Evolutionary conservation across 1,139 yeast genomes (phyloP).

Genomic region (Blastobotrys capitulatus): DNA sequence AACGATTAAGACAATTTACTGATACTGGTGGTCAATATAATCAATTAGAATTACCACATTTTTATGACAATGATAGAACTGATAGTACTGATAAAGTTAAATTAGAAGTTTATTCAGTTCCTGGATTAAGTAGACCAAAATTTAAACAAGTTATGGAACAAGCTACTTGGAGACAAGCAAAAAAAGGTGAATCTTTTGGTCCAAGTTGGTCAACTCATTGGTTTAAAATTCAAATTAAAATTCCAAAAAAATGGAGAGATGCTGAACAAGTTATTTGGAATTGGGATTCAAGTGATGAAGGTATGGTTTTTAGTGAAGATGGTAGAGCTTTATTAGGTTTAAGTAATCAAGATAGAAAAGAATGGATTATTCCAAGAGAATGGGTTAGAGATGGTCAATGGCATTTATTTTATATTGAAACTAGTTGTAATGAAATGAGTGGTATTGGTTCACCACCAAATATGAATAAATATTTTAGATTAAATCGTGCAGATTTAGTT

Average conservation of each 20-base stretch:
- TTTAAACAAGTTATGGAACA: constrained; percentile 61
- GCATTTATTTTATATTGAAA: constrained; percentile 68
- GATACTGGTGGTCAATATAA: constrained; percentile 70
- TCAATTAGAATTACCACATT: constrained; percentile 71
- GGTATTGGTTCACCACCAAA: constrained; percentile 73
- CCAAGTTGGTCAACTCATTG: constrained; percentile 98
- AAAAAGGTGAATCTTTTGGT: constrained; percentile 75
- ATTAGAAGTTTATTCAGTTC: constrained; percentile 59
- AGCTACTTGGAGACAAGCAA: constrained; percentile 53
- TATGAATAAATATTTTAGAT: constrained; percentile 61
- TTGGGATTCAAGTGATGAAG: constrained; percentile 89
- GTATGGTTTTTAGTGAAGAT: constrained; percentile 59
- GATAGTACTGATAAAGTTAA: constrained; percentile 38
- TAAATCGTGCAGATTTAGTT: constrained; percentile 69
- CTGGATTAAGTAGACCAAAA: constrained; percentile 65
- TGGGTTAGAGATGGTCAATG: constrained; percentile 43
- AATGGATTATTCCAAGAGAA: constrained; percentile 59
- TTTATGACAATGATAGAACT: constrained; percentile 58
- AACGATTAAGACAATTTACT: constrained; percentile 74
- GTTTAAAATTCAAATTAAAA: constrained; percentile 62
- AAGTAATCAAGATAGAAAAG: constrained; percentile 81
- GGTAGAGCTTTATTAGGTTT: constrained; percentile 79
- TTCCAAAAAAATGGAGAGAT: constrained; percentile 48
- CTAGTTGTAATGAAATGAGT: constrained; percentile 92
- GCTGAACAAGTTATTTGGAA: constrained; percentile 55